Evolutionary conservation across 345 rosid species (phyloP).

Genomic region (Salix brachista): DNA sequence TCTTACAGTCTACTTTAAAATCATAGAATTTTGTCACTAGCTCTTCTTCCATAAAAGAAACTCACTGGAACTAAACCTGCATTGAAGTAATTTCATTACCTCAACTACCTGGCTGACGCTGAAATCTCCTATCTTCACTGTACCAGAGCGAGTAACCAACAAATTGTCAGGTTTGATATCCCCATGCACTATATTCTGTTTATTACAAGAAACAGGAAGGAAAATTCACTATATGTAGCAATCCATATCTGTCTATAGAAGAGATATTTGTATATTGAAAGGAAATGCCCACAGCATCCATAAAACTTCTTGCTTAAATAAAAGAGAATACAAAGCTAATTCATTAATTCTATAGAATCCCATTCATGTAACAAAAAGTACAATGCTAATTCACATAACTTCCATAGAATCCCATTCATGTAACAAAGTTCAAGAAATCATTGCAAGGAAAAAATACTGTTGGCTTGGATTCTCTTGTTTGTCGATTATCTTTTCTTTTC

Average conservation of each 20-base stretch:
- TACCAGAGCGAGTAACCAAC: constrained; percentile 68
- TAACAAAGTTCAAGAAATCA: background rate
- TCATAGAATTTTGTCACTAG: background rate
- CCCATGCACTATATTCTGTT: constrained; percentile 90
- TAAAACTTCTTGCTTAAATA: background rate
- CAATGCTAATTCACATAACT: background rate
- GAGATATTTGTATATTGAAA: background rate
- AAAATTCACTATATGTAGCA: background rate
- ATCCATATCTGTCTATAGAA: background rate
- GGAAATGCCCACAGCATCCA: background rate
- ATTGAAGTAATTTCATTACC: constrained; percentile 41
- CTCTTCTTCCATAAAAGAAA: background rate
- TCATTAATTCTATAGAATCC: background rate
- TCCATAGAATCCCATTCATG: background rate
- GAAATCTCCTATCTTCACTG: constrained; percentile 93
- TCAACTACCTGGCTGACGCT: constrained; percentile 96
- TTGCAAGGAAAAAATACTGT: background rate
- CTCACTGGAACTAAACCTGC: background rate
- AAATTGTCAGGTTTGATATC: constrained; percentile 99
- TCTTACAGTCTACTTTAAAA: background rate
- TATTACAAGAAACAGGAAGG: constrained; percentile 1
- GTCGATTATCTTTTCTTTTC: background rate
- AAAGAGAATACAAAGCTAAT: background rate
- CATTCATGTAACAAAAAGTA: background rate
- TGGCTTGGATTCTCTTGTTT: background rate